Evolutionary conservation across 1,284 basidiomycete genomes (phyloP).

Genomic region (Psilocybe mexicana): DNA sequence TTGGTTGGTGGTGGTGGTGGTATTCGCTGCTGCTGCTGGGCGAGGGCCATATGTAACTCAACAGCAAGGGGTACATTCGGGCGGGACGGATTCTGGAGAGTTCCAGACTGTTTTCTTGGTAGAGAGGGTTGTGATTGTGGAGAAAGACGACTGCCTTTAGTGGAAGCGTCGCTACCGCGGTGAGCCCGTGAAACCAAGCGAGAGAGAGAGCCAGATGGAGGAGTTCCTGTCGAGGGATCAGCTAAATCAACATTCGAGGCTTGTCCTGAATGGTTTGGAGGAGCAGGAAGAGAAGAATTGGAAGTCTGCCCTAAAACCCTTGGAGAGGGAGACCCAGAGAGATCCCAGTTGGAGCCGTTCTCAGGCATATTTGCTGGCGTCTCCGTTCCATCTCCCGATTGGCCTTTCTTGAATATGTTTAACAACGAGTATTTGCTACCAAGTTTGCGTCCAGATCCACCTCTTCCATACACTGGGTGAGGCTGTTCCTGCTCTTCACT

Average conservation of each 20-base stretch:
- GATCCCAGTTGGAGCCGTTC: slow-evolving; percentile 11
- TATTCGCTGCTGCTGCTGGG: slow-evolving; percentile 37
- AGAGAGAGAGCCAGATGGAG: slow-evolving; percentile 11
- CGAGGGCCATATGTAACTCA: slow-evolving; percentile 42
- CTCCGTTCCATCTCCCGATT: slow-evolving; percentile 34
- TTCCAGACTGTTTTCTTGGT: slow-evolving; percentile 27
- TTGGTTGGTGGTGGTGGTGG: slow-evolving; percentile 35
- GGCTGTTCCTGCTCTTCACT: slow-evolving; percentile 29
- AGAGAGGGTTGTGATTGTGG: slow-evolving; percentile 26
- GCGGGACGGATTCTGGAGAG: slow-evolving; percentile 29
- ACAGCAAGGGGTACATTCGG: slow-evolving; percentile 34
- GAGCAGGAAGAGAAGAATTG: slow-evolving; percentile 21
- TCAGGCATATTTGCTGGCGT: slow-evolving; percentile 13
- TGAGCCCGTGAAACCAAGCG: slow-evolving; percentile 32
- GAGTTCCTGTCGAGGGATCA: slow-evolving; percentile 11
- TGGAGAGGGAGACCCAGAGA: slow-evolving; percentile 7
- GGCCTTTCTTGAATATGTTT: slow-evolving; percentile 60
- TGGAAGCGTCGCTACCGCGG: slow-evolving; percentile 37
- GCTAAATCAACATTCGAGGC: slow-evolving; percentile 18
- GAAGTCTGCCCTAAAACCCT: slow-evolving; percentile 13
- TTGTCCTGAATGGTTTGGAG: slow-evolving; percentile 20
- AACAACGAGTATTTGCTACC: slow-evolving; percentile 58
- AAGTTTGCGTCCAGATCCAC: slow-evolving; percentile 39
- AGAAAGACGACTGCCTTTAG: slow-evolving; percentile 20
- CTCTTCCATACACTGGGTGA: slow-evolving; percentile 30